Evolutionary conservation across 1,139 yeast species (phyloP).

Genomic region (Saccharomyces pastorianus): DNA sequence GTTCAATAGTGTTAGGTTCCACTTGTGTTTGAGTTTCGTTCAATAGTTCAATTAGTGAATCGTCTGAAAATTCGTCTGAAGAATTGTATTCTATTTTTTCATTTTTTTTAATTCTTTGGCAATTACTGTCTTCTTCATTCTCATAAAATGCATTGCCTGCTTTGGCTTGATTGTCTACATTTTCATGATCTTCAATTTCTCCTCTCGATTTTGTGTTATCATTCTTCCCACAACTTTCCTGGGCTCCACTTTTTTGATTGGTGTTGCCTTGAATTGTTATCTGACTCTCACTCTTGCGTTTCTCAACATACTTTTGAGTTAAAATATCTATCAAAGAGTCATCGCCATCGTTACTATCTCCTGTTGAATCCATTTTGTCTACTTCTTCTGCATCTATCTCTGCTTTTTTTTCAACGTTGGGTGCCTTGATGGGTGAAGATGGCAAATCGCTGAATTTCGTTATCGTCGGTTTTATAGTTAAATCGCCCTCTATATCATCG

Average conservation of each 20-base stretch:
- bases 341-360: conserved; percentile 15
- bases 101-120: neutral
- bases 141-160: neutral
- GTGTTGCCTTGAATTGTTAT: neutral
- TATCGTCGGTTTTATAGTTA: conserved; percentile 4
- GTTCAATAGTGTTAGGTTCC: neutral
- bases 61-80: conserved; percentile 6
- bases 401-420: neutral
- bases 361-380: neutral
- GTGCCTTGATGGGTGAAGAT: conserved; percentile 12
- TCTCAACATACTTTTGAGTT: conserved; percentile 15
- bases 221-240: neutral
- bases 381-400: neutral
- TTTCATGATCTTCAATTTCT: neutral
- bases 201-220: neutral
- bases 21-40: conserved; percentile 2
- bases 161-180: neutral
- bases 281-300: neutral
- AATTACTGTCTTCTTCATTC: neutral
- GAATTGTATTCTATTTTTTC: neutral
- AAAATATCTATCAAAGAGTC: conserved; percentile 23
- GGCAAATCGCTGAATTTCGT: conserved; percentile 8
- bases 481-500: conserved; percentile 6
- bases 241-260: neutral
- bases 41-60: conserved; percentile 1